Base-by-base conservation (phyloP, 2,329 filamentous ascomycete species). In the Aspergillus fructus region DNA sequence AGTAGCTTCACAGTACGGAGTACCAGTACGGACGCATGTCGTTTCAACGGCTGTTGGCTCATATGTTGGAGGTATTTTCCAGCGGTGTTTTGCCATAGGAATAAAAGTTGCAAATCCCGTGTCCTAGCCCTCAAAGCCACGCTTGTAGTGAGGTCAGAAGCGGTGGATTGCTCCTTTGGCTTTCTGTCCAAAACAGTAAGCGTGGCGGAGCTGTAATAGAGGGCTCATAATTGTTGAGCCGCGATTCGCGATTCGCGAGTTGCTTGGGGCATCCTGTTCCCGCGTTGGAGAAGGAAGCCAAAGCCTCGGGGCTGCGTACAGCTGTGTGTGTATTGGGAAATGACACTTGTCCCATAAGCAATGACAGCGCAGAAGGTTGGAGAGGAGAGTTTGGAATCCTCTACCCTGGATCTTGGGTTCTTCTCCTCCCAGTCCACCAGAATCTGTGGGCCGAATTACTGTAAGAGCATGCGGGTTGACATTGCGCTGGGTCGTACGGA, bases 341-440 rank as follows among this genome's bases (percentile, higher is more conserved):
- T 51, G 34, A 43, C 37, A 30, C 47, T 24, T 51, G 41, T 43
- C 37, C 49, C 48, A 45, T 17, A 50, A n/a, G 50, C 42, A 34
- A n/a, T 53, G 24, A n/a, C 34, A 33, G 48, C 39, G 42, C 24
- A 8, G 40, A 33, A 11, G 7, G 27, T n/a, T 46, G 42, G 21
- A 27, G n/a, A 7, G 42, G n/a, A 15, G n/a, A 7, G 21, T 43
- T 11, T 5, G 15, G 24, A 17, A 34, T 21, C 24, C 37, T 27
- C 24, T n/a, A 30, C 15, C 17, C 24, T n/a, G 34, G 17, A 9
- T 6, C 23, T 37, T 37, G 34, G 13, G 34, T n/a, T 37, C 27
- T 11, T 37, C 27, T 11, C 8, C 27, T 9, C 27, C 27, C 27
- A 30, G 27, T 30, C 27, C 27, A 30, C 27, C 27, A 30, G 23